Conservation (phyloP, 1,284 basidiomycete genomes). For the Cutaneotrichosporon daszewskae region DNA sequence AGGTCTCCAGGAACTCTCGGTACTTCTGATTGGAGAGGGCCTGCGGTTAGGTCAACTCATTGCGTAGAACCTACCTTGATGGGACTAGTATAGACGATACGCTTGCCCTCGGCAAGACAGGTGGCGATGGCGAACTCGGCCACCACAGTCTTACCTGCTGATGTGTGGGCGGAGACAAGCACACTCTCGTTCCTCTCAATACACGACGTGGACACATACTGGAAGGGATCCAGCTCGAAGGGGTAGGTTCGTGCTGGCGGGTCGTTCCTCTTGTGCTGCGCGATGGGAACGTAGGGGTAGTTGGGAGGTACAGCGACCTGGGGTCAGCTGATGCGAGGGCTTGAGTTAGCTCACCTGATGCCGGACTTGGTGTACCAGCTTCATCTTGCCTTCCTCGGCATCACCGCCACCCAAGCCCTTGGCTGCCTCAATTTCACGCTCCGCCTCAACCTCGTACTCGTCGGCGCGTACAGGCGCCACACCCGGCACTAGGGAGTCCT, state of each 20-base stretch:
- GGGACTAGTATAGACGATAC: conserved; percentile 98
- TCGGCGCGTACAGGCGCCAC: conserved; percentile 71
- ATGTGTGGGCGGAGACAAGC: conserved; percentile 96
- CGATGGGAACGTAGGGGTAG: conserved; percentile 86
- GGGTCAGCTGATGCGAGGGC: conserved; percentile 66
- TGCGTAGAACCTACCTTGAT: no score
- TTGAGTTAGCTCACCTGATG: conserved; percentile 49
- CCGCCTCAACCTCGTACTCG: conserved; percentile 83
- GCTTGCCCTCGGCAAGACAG: conserved; percentile 75
- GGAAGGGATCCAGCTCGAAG: conserved; percentile 96
- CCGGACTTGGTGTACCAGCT: conserved; percentile 46
- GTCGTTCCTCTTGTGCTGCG: conserved; percentile 81
- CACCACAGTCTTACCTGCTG: conserved; percentile 98
- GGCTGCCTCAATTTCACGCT: conserved; percentile 76
- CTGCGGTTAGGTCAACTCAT: no score
- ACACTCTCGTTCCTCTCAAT: conserved; percentile 98
- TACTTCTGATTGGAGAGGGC: conserved; percentile 98
- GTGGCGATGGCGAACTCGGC: conserved; percentile 99
- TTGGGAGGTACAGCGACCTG: conserved; percentile 92
- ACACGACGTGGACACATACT: conserved; percentile 85
- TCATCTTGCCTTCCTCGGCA: conserved; percentile 51
- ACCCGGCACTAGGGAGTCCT: conserved; percentile 42
- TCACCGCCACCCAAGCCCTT: conserved; percentile 63
- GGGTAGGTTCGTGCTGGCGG: conserved; percentile 91
- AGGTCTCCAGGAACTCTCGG: conserved; percentile 92